These are phyloP conservation scores for Tripterygium wilfordii DNA, from an alignment of 177 flowering plant species.

Conservation along the genomic window DNA sequence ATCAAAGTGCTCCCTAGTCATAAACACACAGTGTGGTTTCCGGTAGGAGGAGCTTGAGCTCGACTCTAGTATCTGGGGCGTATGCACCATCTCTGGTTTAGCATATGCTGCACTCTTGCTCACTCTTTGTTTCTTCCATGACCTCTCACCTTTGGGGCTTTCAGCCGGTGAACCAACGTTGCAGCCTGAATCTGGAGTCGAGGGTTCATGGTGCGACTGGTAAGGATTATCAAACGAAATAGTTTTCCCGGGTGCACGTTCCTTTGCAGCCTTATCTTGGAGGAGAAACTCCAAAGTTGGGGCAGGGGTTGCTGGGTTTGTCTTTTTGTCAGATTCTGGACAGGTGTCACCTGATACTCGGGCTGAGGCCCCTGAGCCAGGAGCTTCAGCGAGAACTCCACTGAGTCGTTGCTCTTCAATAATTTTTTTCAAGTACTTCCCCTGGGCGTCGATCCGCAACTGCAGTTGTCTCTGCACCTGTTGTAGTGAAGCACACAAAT, in stretches of 20 bases:
- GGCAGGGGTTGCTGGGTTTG: conserved; percentile 78
- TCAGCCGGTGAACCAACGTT: conserved; percentile 30
- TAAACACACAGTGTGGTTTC: conserved; percentile 29
- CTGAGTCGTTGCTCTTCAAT: conserved; percentile 85
- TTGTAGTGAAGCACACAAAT: background rate
- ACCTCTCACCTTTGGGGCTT: conserved; percentile 46
- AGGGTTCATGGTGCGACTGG: conserved; percentile 69
- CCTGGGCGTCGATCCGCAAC: conserved; percentile 95
- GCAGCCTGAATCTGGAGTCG: conserved; percentile 80
- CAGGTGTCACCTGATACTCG: conserved; percentile 34
- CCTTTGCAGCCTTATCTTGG: conserved; percentile 40
- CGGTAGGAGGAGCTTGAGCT: conserved; percentile 41
- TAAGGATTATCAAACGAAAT: conserved; percentile 60
- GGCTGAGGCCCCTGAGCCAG: conserved; percentile 30
- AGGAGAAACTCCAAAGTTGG: conserved; percentile 64
- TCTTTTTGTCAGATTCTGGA: conserved; percentile 50
- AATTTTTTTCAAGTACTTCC: conserved; percentile 88
- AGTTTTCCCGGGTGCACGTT: conserved; percentile 37
- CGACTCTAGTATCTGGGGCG: conserved; percentile 76
- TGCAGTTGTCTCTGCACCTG: conserved; percentile 97
- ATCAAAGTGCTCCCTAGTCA: conserved; percentile 35
- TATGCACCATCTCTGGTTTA: conserved; percentile 37
- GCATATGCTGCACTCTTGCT: conserved; percentile 19
- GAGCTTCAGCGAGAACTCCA: conserved; percentile 57
- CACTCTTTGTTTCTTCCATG: conserved; percentile 42